Evolutionary conservation across 2,329 filamentous ascomycete genomes (phyloP).

Genomic region (Paecilomyces formosus): DNA sequence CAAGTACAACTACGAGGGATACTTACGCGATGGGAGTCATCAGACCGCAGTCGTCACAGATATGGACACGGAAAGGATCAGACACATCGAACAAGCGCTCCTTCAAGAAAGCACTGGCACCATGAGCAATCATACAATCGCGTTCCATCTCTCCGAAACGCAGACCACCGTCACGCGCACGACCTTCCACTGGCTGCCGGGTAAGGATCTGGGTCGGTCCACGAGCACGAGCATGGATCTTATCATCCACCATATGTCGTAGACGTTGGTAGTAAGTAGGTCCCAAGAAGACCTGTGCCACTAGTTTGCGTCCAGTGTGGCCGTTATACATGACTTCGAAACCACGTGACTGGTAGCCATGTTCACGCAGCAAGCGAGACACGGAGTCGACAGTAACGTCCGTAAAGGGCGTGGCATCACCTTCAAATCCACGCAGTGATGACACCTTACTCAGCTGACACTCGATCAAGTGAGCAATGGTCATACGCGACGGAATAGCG

Average conservation of each 20-base stretch:
- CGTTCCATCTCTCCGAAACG: conserved; percentile 99
- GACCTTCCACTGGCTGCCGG: conserved; percentile 93
- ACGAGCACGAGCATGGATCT: conserved; percentile 97
- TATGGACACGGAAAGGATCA: conserved; percentile 94
- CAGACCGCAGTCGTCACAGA: conserved; percentile 96
- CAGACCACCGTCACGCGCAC: conserved; percentile 92
- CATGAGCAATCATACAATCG: conserved; percentile 99
- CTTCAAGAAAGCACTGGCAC: conserved; percentile 92
- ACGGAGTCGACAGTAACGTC: conserved; percentile 95
- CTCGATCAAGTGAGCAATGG: conserved; percentile 99
- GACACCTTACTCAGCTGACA: conserved; percentile 96
- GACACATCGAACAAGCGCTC: conserved; percentile 96
- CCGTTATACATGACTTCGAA: conserved; percentile 99
- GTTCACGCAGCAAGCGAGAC: conserved; percentile 74
- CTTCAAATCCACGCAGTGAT: conserved; percentile 86
- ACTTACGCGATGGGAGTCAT: conserved; percentile 99
- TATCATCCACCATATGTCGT: conserved; percentile 99
- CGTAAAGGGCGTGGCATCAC: conserved; percentile 95
- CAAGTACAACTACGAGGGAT: neutral
- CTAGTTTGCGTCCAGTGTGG: conserved; percentile 88
- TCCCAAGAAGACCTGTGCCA: conserved; percentile 91
- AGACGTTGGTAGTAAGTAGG: conserved; percentile 98
- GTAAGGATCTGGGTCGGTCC: conserved; percentile 97
- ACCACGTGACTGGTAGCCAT: conserved; percentile 93
- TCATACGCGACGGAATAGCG: conserved; percentile 99